Conservation (phyloP, 164 flowering plant species). For the Euptelea pleiosperma region DNA sequence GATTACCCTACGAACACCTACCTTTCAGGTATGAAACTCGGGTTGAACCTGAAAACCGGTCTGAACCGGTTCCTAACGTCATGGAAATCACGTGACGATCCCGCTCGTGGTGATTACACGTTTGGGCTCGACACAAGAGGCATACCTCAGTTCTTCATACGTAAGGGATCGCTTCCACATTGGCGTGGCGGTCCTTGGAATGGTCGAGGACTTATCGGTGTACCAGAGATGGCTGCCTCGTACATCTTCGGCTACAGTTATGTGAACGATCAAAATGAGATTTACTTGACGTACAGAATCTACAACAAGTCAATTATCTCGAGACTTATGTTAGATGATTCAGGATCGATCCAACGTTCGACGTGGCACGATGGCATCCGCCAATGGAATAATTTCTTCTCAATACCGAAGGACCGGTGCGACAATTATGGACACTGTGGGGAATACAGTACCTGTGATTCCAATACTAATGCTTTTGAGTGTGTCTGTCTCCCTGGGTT, state of each 20-base stretch:
- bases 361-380: constrained; percentile 4
- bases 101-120: constrained; percentile 33
- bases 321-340: constrained; percentile 8
- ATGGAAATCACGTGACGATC: constrained; percentile 40
- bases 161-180: neutral
- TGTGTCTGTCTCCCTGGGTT: neutral
- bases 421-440: constrained; percentile 27
- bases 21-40: constrained; percentile 38
- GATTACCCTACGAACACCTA: constrained; percentile 38
- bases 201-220: constrained; percentile 28
- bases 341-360: neutral
- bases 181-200: constrained; percentile 50
- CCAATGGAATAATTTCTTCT: constrained; percentile 14
- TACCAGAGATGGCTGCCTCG: constrained; percentile 8
- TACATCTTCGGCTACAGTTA: constrained; percentile 5
- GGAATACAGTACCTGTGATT: constrained; percentile 17
- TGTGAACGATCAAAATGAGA: constrained; percentile 9
- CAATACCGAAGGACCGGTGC: constrained; percentile 18
- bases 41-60: constrained; percentile 29
- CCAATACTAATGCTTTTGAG: neutral
- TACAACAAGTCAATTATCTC: constrained; percentile 8
- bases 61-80: constrained; percentile 33
- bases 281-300: neutral
- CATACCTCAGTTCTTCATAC: constrained; percentile 29
- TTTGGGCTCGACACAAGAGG: constrained; percentile 22